Evolutionary conservation across 2,329 filamentous ascomycete genomes (phyloP).

Genomic region (Fusarium pseudoanthophilum): DNA sequence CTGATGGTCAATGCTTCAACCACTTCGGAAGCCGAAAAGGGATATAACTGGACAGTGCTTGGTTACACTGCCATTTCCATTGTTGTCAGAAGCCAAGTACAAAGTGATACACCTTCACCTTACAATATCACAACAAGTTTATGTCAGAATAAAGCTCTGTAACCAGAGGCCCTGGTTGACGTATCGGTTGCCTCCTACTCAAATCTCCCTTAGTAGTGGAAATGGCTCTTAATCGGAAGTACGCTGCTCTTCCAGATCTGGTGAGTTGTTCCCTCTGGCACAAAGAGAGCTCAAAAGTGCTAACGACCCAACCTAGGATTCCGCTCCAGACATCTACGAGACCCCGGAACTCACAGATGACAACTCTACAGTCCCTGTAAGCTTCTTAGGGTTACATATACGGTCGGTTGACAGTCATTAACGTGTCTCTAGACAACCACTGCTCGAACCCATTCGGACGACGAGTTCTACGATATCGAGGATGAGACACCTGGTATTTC

Average conservation of each 20-base stretch:
- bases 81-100: conserved; percentile 12
- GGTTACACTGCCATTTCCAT: neutral
- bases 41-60: neutral
- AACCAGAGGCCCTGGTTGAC: neutral
- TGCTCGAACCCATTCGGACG: conserved; percentile 67
- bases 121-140: conserved; percentile 3
- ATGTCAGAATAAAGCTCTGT: neutral
- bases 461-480: conserved; percentile 71
- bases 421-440: conserved; percentile 60
- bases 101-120: neutral
- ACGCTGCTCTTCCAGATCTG: conserved; percentile 82
- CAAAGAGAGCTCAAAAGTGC: conserved; percentile 9
- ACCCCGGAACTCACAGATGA: conserved; percentile 93
- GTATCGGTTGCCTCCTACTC: neutral
- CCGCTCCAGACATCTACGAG: conserved; percentile 94
- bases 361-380: conserved; percentile 83
- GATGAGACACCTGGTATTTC: conserved; percentile 76
- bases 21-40: conserved; percentile 15
- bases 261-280: conserved; percentile 56
- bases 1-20: conserved; percentile 24
- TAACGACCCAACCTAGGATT: conserved; percentile 68
- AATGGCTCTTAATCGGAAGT: conserved; percentile 84
- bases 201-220: neutral
- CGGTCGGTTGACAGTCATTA: conserved; percentile 32
- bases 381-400: conserved; percentile 41